Conservation (phyloP, 352 stramenopile genomes). For the Phytophthora melonis region DNA sequence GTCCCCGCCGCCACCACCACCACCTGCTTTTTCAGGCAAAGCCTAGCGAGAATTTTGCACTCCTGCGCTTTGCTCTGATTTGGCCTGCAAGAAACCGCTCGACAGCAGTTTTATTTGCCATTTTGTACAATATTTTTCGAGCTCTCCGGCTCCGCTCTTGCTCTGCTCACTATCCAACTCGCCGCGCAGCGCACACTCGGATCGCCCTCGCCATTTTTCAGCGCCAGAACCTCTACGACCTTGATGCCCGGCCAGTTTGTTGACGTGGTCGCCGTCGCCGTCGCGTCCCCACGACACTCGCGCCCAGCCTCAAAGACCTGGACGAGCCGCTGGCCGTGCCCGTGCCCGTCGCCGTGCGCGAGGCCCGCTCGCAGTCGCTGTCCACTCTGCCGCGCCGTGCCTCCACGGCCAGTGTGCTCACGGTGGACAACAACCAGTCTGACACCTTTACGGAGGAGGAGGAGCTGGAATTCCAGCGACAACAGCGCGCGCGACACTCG, state of each 20-base stretch:
- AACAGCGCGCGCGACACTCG: slow-evolving; percentile 34
- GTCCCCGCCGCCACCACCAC: slow-evolving; percentile 7
- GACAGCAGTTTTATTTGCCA: slow-evolving; percentile 30
- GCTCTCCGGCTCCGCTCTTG: not conserved
- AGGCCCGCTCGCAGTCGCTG: slow-evolving; percentile 55
- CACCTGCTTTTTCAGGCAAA: slow-evolving; percentile 37
- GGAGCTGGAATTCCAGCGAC: slow-evolving; percentile 33
- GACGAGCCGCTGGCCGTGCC: slow-evolving; percentile 29
- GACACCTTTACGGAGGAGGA: slow-evolving; percentile 38
- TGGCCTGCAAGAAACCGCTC: slow-evolving; percentile 29
- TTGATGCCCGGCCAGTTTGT: slow-evolving; percentile 43
- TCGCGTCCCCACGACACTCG: slow-evolving; percentile 40
- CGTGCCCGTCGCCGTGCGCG: slow-evolving; percentile 33
- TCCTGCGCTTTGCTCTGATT: slow-evolving; percentile 25
- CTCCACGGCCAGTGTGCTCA: slow-evolving; percentile 42
- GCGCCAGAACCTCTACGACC: not conserved
- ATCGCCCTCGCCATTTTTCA: slow-evolving; percentile 18
- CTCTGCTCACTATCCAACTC: slow-evolving; percentile 42
- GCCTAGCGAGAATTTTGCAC: slow-evolving; percentile 34
- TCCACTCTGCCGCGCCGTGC: slow-evolving; percentile 35
- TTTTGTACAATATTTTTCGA: slow-evolving; percentile 35
- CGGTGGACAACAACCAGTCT: slow-evolving; percentile 12
- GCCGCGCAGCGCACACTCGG: slow-evolving; percentile 13
- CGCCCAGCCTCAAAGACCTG: slow-evolving; percentile 31
- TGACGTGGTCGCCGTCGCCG: slow-evolving; percentile 23